Evolutionary conservation across 2,329 filamentous ascomycete species (phyloP).

Genomic region (Chaetomium strumarium): DNA sequence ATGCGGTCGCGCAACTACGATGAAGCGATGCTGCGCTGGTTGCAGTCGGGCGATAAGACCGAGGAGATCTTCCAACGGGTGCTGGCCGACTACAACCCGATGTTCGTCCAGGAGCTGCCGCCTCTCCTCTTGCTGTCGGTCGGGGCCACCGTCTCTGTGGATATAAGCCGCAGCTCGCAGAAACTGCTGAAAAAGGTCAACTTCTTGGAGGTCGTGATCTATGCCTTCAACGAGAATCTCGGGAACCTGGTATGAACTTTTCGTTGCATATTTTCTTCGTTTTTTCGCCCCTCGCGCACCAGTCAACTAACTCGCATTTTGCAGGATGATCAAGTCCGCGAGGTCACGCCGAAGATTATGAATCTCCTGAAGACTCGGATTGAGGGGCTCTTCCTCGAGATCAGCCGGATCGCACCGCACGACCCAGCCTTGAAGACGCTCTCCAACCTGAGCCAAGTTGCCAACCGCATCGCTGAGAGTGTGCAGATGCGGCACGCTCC

Average conservation of each 20-base stretch:
- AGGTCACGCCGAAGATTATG: conserved; percentile 54
- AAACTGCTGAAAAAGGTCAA: conserved; percentile 50
- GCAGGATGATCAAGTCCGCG: conserved; percentile 49
- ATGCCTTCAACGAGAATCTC: conserved; percentile 44
- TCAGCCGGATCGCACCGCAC: conserved; percentile 42
- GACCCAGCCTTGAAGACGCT: conserved; percentile 46
- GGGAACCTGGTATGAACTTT: conserved; percentile 42
- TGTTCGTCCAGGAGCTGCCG: conserved; percentile 51
- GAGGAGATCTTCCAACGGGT: conserved; percentile 57
- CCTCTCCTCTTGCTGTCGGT: conserved; percentile 59
- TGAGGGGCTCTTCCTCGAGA: conserved; percentile 47
- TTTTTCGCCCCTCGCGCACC: background rate
- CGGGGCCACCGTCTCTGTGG: conserved; percentile 56
- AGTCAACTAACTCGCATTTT: conserved; percentile 26
- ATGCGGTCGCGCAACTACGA: conserved; percentile 58
- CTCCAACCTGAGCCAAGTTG: conserved; percentile 35
- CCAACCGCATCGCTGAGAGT: conserved; percentile 21
- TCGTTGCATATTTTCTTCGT: conserved; percentile 19
- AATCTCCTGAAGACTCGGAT: conserved; percentile 46
- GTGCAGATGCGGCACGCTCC: conserved; percentile 18
- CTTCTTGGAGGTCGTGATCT: conserved; percentile 57
- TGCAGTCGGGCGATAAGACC: conserved; percentile 54
- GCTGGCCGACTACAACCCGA: conserved; percentile 45
- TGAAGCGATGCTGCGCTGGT: conserved; percentile 60
- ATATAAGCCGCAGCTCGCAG: conserved; percentile 43